Percentiles rank a stretch among this genome's conserved stretches.
Evolutionary conservation across 1,284 basidiomycete genomes (phyloP).

Genomic region (Schizophyllum amplum): DNA sequence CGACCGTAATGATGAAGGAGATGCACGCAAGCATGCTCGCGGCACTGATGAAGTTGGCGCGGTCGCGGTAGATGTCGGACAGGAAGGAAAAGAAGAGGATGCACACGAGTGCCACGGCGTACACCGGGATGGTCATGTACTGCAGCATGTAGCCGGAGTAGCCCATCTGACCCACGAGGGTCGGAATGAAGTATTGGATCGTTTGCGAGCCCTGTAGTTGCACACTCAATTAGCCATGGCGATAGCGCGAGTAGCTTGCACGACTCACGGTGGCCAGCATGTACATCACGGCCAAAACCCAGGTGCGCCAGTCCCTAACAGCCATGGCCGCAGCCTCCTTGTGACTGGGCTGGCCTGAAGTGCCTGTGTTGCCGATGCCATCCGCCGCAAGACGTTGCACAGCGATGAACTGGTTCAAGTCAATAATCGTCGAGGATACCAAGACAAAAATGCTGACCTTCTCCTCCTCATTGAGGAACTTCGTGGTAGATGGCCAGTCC

Average conservation of each 20-base stretch:
- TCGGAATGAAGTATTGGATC: constrained; percentile 37
- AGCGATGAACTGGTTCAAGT: constrained; percentile 20
- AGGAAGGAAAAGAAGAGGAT: constrained; percentile 24
- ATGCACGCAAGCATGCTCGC: constrained; percentile 22
- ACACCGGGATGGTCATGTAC: constrained; percentile 36
- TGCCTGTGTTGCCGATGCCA: constrained; percentile 21
- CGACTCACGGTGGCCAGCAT: constrained; percentile 21
- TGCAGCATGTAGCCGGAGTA: constrained; percentile 29
- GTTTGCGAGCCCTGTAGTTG: constrained; percentile 25
- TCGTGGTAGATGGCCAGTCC: constrained; percentile 30
- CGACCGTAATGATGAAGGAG: constrained; percentile 31
- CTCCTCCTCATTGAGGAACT: constrained; percentile 30
- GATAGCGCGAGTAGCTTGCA: not conserved
- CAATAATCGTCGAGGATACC: not conserved
- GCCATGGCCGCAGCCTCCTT: constrained; percentile 26
- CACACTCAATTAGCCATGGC: not conserved
- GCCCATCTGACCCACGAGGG: constrained; percentile 26
- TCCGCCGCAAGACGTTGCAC: constrained; percentile 30
- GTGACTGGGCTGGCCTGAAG: constrained; percentile 21
- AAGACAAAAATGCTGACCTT: constrained; percentile 7
- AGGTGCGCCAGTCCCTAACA: constrained; percentile 24
- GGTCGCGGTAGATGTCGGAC: constrained; percentile 26
- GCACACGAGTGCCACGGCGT: constrained; percentile 26
- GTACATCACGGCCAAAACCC: constrained; percentile 25
- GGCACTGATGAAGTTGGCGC: constrained; percentile 25